Evolutionary conservation across 371 early-diverging fungal species (phyloP).

Genomic region (Entomophthora muscae): DNA sequence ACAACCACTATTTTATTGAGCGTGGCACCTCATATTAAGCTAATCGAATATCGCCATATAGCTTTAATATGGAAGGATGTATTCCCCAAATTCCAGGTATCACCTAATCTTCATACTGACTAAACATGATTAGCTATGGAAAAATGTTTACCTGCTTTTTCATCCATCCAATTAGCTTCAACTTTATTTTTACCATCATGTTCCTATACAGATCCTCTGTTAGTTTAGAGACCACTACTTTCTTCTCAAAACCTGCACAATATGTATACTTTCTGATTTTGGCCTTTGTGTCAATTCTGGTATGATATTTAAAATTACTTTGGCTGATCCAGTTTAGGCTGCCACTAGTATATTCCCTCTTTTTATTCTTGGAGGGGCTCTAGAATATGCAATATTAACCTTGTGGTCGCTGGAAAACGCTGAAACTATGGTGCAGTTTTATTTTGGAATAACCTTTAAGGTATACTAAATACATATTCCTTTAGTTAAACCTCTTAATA

Average conservation of each 20-base stretch:
- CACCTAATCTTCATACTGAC: neutral
- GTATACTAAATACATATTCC: neutral
- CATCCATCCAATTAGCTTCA: neutral
- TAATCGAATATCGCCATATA: neutral
- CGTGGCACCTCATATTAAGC: neutral
- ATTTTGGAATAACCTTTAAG: slow-evolving; percentile 2
- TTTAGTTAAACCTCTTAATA: neutral
- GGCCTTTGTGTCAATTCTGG: neutral
- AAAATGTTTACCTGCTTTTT: neutral
- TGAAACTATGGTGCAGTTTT: neutral
- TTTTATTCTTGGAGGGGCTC: neutral
- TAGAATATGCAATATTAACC: neutral
- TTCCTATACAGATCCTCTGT: neutral
- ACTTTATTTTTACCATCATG: neutral
- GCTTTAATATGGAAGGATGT: neutral
- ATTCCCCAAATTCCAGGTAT: neutral
- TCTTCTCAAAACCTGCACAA: neutral
- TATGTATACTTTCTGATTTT: neutral
- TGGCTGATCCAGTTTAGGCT: neutral
- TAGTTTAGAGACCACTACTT: neutral
- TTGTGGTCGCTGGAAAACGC: neutral
- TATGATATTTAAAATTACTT: neutral
- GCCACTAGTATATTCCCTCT: neutral
- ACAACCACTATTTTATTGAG: neutral
- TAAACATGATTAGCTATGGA: slow-evolving; percentile 4